Evolutionary conservation across 306 rosid genomes (phyloP), one percentile per base, ranked within the genome.

Genomic region (Corylus avellana): DNA sequence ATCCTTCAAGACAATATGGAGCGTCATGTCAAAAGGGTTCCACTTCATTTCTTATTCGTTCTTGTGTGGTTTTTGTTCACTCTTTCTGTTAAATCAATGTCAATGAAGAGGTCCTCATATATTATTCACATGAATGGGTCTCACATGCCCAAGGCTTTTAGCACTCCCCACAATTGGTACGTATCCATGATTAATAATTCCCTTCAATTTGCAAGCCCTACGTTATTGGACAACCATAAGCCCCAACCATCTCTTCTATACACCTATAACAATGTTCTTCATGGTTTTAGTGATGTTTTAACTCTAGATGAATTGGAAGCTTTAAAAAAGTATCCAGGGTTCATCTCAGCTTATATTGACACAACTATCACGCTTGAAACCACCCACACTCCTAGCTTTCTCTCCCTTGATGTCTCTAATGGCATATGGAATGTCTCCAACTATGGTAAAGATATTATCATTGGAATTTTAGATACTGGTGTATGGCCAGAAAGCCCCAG

Each of bases 331-430:
- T 13, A 4, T 11, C 7, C 22, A 2, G 76, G 50, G 16, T 35
- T 74, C 4, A 56, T 75, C 16, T 74, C 62, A 0, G 10, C 49
- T 10, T 16, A 12, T 44, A n/a, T 10, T 1, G 67, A 80, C 57
- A 53, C 35, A 5, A 14, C 4, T 8, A 39, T 25, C 29, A 17
- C 6, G 4, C 56, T 73, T 17, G 69, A 66, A 4, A 80, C 69
- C 12, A 73, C 75, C 9, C 58, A 25, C 18, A 73, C 69, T 22
- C 56, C 66, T 8, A 58, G 22, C 2, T 80, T 63, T 46, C 79
- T 80, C 22, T 63, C 75, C 12, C 83, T 80, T 20, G 53, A 44
- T 16, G 69, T 79, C 66, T 13, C 67, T 55, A 7, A 7, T 10
- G 75, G 78, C 17, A 5, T 70, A 7, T 78, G 76, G 72, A 76